These are phyloP conservation scores for Cryptomeria japonica DNA, from an alignment of 75 land plant genomes.

Conservation along the genomic window DNA sequence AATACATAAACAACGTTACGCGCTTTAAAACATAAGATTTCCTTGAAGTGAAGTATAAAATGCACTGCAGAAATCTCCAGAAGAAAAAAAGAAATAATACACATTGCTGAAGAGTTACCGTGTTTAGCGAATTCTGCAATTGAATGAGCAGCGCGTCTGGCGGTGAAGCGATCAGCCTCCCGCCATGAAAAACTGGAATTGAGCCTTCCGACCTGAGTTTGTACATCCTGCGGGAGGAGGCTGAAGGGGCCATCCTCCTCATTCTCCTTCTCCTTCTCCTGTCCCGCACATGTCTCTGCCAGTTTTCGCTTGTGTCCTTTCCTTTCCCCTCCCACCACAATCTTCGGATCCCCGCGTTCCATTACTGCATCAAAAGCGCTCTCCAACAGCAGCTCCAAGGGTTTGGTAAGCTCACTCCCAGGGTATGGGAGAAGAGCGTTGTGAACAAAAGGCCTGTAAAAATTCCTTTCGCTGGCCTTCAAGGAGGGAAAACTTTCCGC, in stretches of 20 bases:
- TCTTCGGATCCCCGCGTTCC: neutral
- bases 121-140: conserved; percentile 96
- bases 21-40: no score
- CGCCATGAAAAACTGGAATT: conserved; percentile 61
- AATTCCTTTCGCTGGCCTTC: neutral
- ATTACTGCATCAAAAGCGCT: neutral
- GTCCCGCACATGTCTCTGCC: conserved; percentile 37
- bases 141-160: conserved; percentile 83
- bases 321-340: conserved; percentile 29
- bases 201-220: conserved; percentile 66
- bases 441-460: neutral
- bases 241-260: conserved; percentile 17
- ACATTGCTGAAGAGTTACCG: conserved; percentile 30
- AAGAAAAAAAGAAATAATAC: neutral
- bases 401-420: neutral
- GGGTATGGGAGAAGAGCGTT: neutral
- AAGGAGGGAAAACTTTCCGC: neutral
- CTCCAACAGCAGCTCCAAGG: neutral
- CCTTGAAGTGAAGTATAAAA: no score
- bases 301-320: conserved; percentile 77
- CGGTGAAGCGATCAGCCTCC: conserved; percentile 75
- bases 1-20: no score
- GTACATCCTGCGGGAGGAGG: conserved; percentile 37
- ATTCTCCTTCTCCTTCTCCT: neutral
- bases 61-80: neutral